These are phyloP conservation scores for Mortierella sp. DNA, from an alignment of 371 early-diverging fungal species.

Conservation along the genomic window DNA sequence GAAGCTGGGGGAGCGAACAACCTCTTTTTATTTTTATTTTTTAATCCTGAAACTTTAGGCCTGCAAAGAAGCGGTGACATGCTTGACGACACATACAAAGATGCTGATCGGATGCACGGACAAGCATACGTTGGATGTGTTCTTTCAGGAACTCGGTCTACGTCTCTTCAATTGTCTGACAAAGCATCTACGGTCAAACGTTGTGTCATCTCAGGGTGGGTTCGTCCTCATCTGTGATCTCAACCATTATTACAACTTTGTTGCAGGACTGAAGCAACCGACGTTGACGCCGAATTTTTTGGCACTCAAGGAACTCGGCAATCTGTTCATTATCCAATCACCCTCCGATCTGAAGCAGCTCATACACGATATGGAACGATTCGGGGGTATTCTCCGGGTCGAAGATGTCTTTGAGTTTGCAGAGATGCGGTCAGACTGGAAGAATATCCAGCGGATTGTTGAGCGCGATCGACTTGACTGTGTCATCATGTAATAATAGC, in stretches of 20 bases:
- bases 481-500: slow-evolving; percentile 63
- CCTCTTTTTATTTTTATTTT: neutral
- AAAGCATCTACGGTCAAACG: slow-evolving; percentile 55
- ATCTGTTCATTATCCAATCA: slow-evolving; percentile 89
- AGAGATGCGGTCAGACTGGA: slow-evolving; percentile 88
- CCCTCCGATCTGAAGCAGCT: slow-evolving; percentile 84
- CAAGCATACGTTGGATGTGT: slow-evolving; percentile 89
- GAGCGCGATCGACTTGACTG: slow-evolving; percentile 81
- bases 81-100: slow-evolving; percentile 80
- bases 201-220: slow-evolving; percentile 39
- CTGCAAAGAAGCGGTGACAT: slow-evolving; percentile 78
- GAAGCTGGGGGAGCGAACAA: no score
- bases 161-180: slow-evolving; percentile 91
- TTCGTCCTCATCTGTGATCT: slow-evolving; percentile 81
- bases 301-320: slow-evolving; percentile 92
- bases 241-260: slow-evolving; percentile 81
- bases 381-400: slow-evolving; percentile 83
- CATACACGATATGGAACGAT: slow-evolving; percentile 87
- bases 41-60: slow-evolving; percentile 51
- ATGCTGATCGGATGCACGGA: slow-evolving; percentile 83
- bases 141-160: slow-evolving; percentile 87
- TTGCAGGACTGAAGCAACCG: slow-evolving; percentile 71
- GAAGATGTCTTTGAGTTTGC: slow-evolving; percentile 96
- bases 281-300: slow-evolving; percentile 82
- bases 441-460: slow-evolving; percentile 83